These are phyloP conservation scores for Penicillium sp. DNA, from an alignment of 2,329 filamentous ascomycete species.

Conservation along the genomic window DNA sequence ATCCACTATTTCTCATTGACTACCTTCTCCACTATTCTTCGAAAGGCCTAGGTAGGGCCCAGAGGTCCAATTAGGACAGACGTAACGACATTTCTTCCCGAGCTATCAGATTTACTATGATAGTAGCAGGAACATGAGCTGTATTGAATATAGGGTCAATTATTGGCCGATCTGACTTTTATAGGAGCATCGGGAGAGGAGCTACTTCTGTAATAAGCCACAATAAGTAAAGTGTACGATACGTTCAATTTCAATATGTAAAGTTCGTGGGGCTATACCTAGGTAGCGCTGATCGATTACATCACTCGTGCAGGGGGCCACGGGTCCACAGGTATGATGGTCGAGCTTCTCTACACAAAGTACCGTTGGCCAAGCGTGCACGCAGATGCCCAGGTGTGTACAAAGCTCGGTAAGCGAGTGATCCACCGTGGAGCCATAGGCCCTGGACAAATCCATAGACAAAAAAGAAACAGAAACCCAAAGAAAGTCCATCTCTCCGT, in stretches of 20 bases:
- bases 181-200: background rate
- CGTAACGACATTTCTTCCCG: background rate
- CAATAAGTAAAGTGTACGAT: background rate
- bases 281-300: background rate
- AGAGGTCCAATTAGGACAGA: background rate
- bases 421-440: too few relatives aligned
- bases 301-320: background rate
- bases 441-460: too few relatives aligned
- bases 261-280: background rate
- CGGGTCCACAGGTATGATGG: too few relatives aligned
- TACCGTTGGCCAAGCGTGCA: too few relatives aligned
- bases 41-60: too few relatives aligned
- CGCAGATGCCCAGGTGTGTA: too few relatives aligned
- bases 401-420: too few relatives aligned
- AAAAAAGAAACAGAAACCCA: too few relatives aligned
- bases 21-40: slow-evolving; percentile 14
- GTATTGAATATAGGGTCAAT: background rate
- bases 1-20: too few relatives aligned
- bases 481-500: too few relatives aligned
- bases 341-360: too few relatives aligned
- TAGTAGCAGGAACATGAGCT: background rate
- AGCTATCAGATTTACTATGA: background rate
- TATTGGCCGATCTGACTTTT: background rate
- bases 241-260: background rate
- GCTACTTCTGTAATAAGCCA: background rate